Percentiles rank a stretch among this genome's conserved stretches.
Conservation (phyloP, 2,329 filamentous ascomycete species). For the Neoascochyta sp. region DNA sequence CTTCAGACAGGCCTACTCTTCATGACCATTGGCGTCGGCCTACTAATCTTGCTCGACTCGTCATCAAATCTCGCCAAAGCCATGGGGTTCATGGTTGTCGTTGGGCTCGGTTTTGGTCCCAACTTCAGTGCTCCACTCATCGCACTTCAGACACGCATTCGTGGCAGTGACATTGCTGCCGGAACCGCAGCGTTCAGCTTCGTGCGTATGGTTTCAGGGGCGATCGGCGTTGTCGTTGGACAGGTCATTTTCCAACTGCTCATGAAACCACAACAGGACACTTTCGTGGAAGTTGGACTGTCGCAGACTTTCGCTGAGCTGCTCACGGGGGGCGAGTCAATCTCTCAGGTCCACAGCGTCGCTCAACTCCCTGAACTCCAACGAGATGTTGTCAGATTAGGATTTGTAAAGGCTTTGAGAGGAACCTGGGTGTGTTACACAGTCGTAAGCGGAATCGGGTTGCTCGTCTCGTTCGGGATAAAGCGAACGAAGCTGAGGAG, state of each 20-base stretch:
- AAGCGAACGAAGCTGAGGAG: slow-evolving; percentile 26
- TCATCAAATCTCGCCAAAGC: slow-evolving; percentile 29
- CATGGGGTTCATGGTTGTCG: slow-evolving; percentile 49
- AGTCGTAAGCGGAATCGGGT: slow-evolving; percentile 36
- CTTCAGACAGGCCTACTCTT: slow-evolving; percentile 31
- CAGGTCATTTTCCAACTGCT: slow-evolving; percentile 53
- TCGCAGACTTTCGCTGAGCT: slow-evolving; percentile 14
- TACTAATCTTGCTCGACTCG: slow-evolving; percentile 25
- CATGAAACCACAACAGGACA: slow-evolving; percentile 50
- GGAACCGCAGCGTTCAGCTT: slow-evolving; percentile 53
- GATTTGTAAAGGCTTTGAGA: slow-evolving; percentile 44
- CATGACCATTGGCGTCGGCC: slow-evolving; percentile 35
- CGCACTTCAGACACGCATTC: slow-evolving; percentile 56
- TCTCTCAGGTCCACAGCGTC: slow-evolving; percentile 28
- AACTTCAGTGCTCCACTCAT: slow-evolving; percentile 55
- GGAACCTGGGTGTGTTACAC: slow-evolving; percentile 53
- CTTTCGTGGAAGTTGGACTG: slow-evolving; percentile 21
- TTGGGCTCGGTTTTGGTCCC: slow-evolving; percentile 51
- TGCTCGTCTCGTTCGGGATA: slow-evolving; percentile 34
- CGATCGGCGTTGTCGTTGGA: slow-evolving; percentile 49
- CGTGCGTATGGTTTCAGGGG: slow-evolving; percentile 43
- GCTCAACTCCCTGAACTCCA: slow-evolving; percentile 26
- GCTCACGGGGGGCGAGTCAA: slow-evolving; percentile 31
- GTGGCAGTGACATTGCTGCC: slow-evolving; percentile 49
- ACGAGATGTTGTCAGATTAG: slow-evolving; percentile 38